Conservation (phyloP, 2,329 filamentous ascomycete species). For the Aotearoamyces nothofagi region DNA sequence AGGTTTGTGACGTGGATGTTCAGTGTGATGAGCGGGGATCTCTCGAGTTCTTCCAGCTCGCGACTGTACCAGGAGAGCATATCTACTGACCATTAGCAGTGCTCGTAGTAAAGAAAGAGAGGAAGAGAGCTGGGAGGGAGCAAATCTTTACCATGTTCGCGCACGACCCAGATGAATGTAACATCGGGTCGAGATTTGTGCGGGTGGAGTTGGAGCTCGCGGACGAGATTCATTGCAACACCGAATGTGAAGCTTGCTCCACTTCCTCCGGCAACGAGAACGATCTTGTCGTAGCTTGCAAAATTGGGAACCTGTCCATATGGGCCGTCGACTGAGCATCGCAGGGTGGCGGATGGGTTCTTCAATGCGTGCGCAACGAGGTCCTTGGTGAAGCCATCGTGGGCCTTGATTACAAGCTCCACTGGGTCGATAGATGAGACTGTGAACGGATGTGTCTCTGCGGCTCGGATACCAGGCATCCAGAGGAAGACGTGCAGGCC, state of each 20-base stretch:
- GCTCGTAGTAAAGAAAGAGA: background rate
- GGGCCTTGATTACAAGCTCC: constrained; percentile 40
- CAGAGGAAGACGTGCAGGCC: constrained; percentile 50
- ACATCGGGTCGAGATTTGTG: constrained; percentile 22
- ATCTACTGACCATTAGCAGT: background rate
- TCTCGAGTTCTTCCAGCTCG: constrained; percentile 15
- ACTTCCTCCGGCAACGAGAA: constrained; percentile 45
- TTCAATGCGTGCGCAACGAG: constrained; percentile 34
- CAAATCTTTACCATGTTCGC: constrained; percentile 26
- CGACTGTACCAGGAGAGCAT: constrained; percentile 13
- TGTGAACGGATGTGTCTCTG: constrained; percentile 50
- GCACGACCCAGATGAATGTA: constrained; percentile 34
- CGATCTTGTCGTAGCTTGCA: constrained; percentile 34
- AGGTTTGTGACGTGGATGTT: constrained; percentile 17
- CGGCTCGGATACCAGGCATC: constrained; percentile 39
- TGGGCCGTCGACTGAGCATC: constrained; percentile 39
- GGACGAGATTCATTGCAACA: constrained; percentile 29
- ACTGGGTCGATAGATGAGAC: constrained; percentile 31
- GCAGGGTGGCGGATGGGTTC: constrained; percentile 32
- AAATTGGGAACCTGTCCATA: constrained; percentile 41
- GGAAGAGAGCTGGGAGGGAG: constrained; percentile 1
- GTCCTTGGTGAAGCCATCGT: constrained; percentile 42
- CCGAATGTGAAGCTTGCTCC: constrained; percentile 44
- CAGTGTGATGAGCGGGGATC: constrained; percentile 15
- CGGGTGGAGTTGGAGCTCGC: constrained; percentile 23